Conservation (phyloP, 1,284 basidiomycete genomes). For the Ustilago vetiveriae region DNA sequence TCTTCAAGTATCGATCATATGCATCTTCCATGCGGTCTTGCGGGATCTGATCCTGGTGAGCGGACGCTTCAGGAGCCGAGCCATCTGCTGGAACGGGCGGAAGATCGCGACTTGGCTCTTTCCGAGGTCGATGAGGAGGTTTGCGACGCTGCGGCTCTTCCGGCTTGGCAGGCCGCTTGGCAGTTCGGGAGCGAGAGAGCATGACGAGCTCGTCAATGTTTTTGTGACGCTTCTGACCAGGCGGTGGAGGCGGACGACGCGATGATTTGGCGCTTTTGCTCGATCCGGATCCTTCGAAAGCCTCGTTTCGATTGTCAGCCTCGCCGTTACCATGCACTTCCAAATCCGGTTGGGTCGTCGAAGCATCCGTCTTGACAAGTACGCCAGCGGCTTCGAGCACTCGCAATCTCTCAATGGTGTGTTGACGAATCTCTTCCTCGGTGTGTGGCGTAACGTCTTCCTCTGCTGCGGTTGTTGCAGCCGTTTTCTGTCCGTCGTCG, state of each 20-base stretch:
- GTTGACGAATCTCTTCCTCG: slow-evolving; percentile 72
- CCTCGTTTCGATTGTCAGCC: background rate
- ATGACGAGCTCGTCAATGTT: slow-evolving; percentile 46
- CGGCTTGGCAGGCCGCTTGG: slow-evolving; percentile 37
- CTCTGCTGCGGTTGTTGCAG: slow-evolving; percentile 7
- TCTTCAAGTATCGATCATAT: slow-evolving; percentile 81
- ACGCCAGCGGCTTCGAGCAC: slow-evolving; percentile 88
- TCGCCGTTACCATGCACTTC: slow-evolving; percentile 7
- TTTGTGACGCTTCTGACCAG: slow-evolving; percentile 35
- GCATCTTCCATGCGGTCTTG: slow-evolving; percentile 77
- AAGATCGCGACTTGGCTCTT: slow-evolving; percentile 42
- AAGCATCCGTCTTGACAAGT: slow-evolving; percentile 72
- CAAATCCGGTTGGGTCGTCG: background rate
- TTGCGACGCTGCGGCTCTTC: slow-evolving; percentile 46
- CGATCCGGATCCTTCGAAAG: slow-evolving; percentile 1
- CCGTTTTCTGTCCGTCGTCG: slow-evolving; percentile 65
- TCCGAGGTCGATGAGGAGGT: slow-evolving; percentile 32
- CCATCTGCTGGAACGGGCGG: slow-evolving; percentile 25
- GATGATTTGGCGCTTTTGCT: slow-evolving; percentile 5
- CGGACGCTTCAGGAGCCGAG: no score
- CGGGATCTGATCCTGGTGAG: slow-evolving; percentile 60
- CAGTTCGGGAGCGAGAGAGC: slow-evolving; percentile 35
- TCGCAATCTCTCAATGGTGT: slow-evolving; percentile 79
- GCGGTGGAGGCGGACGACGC: slow-evolving; percentile 46
- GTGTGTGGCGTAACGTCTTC: slow-evolving; percentile 60